Conservation (phyloP, 129 eudicot species). For the Ambrosia trifida region DNA sequence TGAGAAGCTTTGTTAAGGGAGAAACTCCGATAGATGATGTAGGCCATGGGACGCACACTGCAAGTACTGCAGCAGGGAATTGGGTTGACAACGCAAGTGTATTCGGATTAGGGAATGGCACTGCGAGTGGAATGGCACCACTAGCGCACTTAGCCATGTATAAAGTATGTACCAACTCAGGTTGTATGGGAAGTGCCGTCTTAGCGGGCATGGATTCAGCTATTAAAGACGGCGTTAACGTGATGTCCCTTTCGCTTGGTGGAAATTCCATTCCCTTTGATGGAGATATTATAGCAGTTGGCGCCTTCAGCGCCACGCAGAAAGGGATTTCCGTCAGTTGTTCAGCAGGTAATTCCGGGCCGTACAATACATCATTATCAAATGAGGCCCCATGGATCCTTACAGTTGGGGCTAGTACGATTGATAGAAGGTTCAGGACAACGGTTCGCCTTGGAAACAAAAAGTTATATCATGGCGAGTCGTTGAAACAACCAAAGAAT, state of each 20-base stretch:
- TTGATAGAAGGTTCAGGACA: constrained; percentile 47
- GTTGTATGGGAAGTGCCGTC: background rate
- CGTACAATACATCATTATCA: constrained; percentile 17
- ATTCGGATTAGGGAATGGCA: constrained; percentile 39
- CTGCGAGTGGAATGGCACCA: constrained; percentile 25
- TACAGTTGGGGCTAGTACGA: constrained; percentile 65
- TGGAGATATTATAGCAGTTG: background rate
- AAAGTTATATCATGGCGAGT: constrained; percentile 38
- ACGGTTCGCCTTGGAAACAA: constrained; percentile 44
- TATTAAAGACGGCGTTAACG: background rate
- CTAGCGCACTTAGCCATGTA: constrained; percentile 34
- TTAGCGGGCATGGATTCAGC: constrained; percentile 7
- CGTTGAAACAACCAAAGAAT: constrained; percentile 44
- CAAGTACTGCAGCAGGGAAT: constrained; percentile 41
- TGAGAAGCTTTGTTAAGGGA: background rate
- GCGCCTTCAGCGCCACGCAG: constrained; percentile 29
- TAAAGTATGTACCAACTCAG: background rate
- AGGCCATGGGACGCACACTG: constrained; percentile 46
- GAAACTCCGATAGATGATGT: constrained; percentile 23
- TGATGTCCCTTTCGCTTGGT: background rate
- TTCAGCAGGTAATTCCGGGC: constrained; percentile 57
- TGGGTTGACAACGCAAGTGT: constrained; percentile 39
- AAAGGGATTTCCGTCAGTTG: constrained; percentile 62
- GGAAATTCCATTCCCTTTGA: background rate
- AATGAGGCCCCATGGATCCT: constrained; percentile 69